Evolutionary conservation across 2,329 filamentous ascomycete genomes (phyloP), one percentile per base, ranked within the genome.

Genomic region (Talaromyces sp.): DNA sequence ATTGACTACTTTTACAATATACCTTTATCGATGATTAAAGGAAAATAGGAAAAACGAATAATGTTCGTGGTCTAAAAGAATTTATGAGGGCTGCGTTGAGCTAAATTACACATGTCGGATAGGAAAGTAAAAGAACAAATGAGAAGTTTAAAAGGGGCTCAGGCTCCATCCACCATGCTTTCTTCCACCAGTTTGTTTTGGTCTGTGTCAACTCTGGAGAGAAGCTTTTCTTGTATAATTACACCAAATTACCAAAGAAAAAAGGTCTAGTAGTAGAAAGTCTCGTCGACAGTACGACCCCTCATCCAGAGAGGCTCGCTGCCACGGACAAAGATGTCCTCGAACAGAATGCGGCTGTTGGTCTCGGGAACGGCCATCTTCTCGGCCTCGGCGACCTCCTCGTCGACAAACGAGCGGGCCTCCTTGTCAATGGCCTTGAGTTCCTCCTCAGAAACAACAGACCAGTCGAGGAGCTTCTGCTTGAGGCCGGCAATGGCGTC

Each of bases 401-500:
- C 88, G 77, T 95, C 93, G 73, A 99, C 91, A 72, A 87, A 83
- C 75, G 80, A 82, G 74, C 93, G 89, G 19, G 95, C 93, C 72
- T 96, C 87, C 86, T 97, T 98, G 84, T 99, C 95, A 69, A 99
- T 87, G 67, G 78, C 77, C 89, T 99, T 99, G 77, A 99, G 88
- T 81, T 98, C 93, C 46, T 97, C 93, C 84, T 99, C 95, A 63
- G 84, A 87, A 69, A 88, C 88, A 67, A 99, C 89, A 63, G 86
- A 86, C 95, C 95, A 99, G 80, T 99, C 95, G 62, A 99, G 82
- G 67, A 99, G 89, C 84, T 96, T 96, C 83, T 95, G 90, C 88
- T 98, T 98, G 70, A 99, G 87, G 63, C 95, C 95, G 71, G 93
- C 92, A 74, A 99, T 99, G 68, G 95, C 92, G 81, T 99, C 95